These are phyloP conservation scores for Aureobasidium lini DNA, from an alignment of 2,329 filamentous ascomycete genomes.

Conservation along the genomic window DNA sequence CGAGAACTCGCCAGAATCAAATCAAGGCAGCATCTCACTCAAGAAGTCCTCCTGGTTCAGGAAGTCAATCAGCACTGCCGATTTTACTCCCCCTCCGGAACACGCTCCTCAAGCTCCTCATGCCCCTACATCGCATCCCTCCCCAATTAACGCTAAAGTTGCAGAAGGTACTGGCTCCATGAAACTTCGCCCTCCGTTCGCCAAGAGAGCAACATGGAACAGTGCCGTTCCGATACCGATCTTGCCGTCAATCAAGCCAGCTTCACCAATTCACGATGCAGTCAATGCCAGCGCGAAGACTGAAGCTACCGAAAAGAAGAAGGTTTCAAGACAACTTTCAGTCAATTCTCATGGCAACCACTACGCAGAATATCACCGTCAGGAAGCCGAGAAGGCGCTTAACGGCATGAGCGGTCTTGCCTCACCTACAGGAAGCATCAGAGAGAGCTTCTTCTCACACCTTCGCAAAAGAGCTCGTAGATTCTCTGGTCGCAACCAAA, in stretches of 20 bases:
- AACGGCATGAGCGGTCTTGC: slow-evolving; percentile 71
- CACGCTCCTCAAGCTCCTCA: slow-evolving; percentile 35
- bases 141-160: slow-evolving; percentile 37
- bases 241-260: slow-evolving; percentile 84
- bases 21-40: slow-evolving; percentile 52
- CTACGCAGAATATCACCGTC: slow-evolving; percentile 70
- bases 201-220: slow-evolving; percentile 89
- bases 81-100: slow-evolving; percentile 59
- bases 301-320: slow-evolving; percentile 68
- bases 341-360: slow-evolving; percentile 88
- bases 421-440: slow-evolving; percentile 71
- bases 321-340: slow-evolving; percentile 90
- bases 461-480: slow-evolving; percentile 86
- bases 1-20: slow-evolving; percentile 55
- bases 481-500: slow-evolving; percentile 84
- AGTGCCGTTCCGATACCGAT: slow-evolving; percentile 95
- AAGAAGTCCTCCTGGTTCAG: slow-evolving; percentile 93
- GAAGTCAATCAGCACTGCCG: slow-evolving; percentile 80
- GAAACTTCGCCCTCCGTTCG: slow-evolving; percentile 51
- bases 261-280: slow-evolving; percentile 91
- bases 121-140: slow-evolving; percentile 28
- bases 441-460: slow-evolving; percentile 98
- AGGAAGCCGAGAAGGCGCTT: slow-evolving; percentile 83
- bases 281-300: slow-evolving; percentile 56
- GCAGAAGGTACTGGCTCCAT: slow-evolving; percentile 36